These are phyloP conservation scores for Erigeron philadelphicus DNA, from an alignment of 140 eudicot genomes.

Conservation along the genomic window DNA sequence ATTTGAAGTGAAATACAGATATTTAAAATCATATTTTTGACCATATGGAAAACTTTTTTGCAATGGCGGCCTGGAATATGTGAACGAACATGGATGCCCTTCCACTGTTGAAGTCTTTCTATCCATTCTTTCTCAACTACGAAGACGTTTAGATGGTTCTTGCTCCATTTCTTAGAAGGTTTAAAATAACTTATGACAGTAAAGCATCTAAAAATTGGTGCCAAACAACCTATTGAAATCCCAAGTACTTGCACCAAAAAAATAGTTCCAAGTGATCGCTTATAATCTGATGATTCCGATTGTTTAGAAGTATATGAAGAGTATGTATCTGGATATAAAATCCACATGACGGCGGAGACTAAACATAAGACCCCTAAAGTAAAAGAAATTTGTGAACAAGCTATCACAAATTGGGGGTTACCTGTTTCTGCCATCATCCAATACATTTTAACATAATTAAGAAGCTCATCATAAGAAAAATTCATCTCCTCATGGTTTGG, in stretches of 20 bases:
- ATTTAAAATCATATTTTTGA: background rate
- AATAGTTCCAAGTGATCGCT: background rate
- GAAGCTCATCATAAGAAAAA: background rate
- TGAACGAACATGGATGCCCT: background rate
- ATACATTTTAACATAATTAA: background rate
- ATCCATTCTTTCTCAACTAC: conserved; percentile 9
- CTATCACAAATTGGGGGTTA: conserved; percentile 5
- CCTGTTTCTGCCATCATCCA: conserved; percentile 11
- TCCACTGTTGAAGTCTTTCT: conserved; percentile 1
- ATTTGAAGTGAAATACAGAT: background rate
- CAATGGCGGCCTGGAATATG: conserved; percentile 11
- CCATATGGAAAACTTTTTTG: background rate
- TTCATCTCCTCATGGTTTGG: background rate
- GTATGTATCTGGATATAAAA: no score
- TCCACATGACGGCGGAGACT: no score
- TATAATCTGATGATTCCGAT: background rate
- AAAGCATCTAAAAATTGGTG: conserved; percentile 7
- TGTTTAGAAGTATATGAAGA: no score
- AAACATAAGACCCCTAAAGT: background rate
- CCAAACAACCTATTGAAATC: background rate
- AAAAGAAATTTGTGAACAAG: background rate
- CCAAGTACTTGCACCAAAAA: background rate
- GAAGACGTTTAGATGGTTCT: conserved; percentile 9
- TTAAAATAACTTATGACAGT: background rate
- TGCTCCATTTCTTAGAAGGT: conserved; percentile 2